Evolutionary conservation across 2,329 filamentous ascomycete genomes (phyloP).

Genomic region (Blumeriella jaapii): DNA sequence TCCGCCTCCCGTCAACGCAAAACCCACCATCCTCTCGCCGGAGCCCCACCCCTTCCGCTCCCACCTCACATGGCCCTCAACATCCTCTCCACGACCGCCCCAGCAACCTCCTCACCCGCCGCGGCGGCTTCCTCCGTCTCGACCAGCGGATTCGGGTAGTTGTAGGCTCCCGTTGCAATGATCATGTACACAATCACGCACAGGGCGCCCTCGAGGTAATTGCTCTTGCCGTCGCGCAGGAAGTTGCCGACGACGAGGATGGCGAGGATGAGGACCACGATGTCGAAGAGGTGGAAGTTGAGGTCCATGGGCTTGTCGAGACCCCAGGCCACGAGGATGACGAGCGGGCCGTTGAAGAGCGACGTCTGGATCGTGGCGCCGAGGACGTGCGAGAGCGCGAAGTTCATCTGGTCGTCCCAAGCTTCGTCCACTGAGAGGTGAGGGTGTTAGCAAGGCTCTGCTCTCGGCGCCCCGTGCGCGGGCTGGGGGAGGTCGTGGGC

Average conservation of each 20-base stretch:
- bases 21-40: too few relatives aligned
- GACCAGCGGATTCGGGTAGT: conserved; percentile 38
- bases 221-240: conserved; percentile 75
- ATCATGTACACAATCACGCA: conserved; percentile 57
- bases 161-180: conserved; percentile 46
- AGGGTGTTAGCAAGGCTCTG: too few relatives aligned
- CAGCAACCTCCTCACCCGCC: too few relatives aligned
- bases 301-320: conserved; percentile 59
- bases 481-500: too few relatives aligned
- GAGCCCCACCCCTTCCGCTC: too few relatives aligned
- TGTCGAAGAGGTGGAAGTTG: conserved; percentile 79
- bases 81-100: too few relatives aligned
- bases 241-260: conserved; percentile 85
- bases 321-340: conserved; percentile 76
- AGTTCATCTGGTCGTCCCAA: conserved; percentile 60
- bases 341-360: conserved; percentile 74
- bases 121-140: too few relatives aligned
- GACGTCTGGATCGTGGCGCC: conserved; percentile 84
- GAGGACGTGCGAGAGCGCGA: conserved; percentile 21
- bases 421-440: conserved; percentile 54
- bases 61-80: too few relatives aligned
- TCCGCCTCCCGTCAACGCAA: too few relatives aligned
- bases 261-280: conserved; percentile 70
- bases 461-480: too few relatives aligned
- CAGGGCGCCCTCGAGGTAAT: conserved; percentile 81